Percentiles rank a stretch among this genome's conserved stretches.
These are phyloP conservation scores for Yamadazyma membranifaciens DNA, from an alignment of 1,139 yeast species.

Conservation along the genomic window DNA sequence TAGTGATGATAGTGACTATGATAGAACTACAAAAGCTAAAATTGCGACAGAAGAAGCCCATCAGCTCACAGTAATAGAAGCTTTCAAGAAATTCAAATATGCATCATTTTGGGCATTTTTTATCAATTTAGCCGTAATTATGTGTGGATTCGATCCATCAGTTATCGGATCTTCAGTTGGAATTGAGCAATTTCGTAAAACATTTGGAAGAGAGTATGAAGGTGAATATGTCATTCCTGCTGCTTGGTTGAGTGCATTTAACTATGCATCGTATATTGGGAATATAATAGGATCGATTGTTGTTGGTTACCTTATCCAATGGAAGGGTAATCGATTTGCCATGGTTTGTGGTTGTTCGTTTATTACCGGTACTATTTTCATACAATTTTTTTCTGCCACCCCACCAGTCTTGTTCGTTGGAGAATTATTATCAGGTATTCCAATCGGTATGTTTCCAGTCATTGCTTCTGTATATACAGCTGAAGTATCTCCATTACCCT, in stretches of 20 bases:
- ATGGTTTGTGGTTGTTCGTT: conserved; percentile 17
- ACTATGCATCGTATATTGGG: conserved; percentile 18
- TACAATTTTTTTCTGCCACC: conserved; percentile 18
- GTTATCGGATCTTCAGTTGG: conserved; percentile 21
- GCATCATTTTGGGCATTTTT: conserved; percentile 21
- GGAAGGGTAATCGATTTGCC: conserved; percentile 19
- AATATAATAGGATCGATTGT: conserved; percentile 17
- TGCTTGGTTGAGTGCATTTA: conserved; percentile 21
- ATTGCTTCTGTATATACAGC: conserved; percentile 23
- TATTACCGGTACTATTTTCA: conserved; percentile 18
- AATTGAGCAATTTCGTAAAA: conserved; percentile 19
- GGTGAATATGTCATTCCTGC: conserved; percentile 18
- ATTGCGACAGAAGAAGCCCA: conserved; percentile 18
- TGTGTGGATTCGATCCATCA: conserved; percentile 24
- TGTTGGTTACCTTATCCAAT: conserved; percentile 20
- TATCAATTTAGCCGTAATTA: conserved; percentile 19
- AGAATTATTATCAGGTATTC: conserved; percentile 20
- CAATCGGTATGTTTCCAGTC: conserved; percentile 22
- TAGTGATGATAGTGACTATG: too few relatives aligned
- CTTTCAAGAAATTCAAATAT: conserved; percentile 15
- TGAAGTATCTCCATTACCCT: conserved; percentile 18
- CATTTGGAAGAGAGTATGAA: conserved; percentile 17
- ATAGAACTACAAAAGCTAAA: conserved; percentile 10
- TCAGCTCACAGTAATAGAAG: conserved; percentile 14
- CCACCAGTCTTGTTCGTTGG: conserved; percentile 18